Percentiles rank a stretch among this genome's conserved stretches.
phyloP scores from a whole-genome alignment of 2,329 filamentous ascomycete genomes.

The Apiospora sp. region DNA sequence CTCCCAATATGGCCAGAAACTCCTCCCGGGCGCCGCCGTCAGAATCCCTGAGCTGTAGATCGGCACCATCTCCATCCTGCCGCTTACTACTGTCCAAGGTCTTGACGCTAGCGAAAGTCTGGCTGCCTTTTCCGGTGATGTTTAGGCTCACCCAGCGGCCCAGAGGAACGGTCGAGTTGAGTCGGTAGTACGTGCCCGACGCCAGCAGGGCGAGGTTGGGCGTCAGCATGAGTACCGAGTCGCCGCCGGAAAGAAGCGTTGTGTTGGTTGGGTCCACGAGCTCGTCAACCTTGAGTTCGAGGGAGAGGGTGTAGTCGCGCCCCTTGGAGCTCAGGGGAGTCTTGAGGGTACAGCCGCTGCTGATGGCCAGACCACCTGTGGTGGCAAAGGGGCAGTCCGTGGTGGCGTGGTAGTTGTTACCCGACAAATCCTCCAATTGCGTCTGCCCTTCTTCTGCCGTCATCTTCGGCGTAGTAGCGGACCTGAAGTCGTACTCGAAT shows the following conservation, averaged over 20 bases:
- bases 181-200: constrained; percentile 45
- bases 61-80: constrained; percentile 14
- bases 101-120: constrained; percentile 41
- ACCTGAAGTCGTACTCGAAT: constrained; percentile 44
- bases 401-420: constrained; percentile 50
- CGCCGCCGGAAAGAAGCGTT: constrained; percentile 50
- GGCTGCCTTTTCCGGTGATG: constrained; percentile 42
- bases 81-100: constrained; percentile 23
- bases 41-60: constrained; percentile 26
- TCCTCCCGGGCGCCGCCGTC: constrained; percentile 42
- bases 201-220: constrained; percentile 47
- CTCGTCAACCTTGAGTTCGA: constrained; percentile 48
- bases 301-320: constrained; percentile 61
- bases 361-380: constrained; percentile 40
- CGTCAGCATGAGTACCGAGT: constrained; percentile 53
- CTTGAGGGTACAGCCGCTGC: constrained; percentile 48
- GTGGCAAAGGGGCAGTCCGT: constrained; percentile 45
- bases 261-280: constrained; percentile 45
- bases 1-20: constrained; percentile 51
- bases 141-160: constrained; percentile 40
- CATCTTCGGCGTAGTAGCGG: background rate
- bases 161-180: constrained; percentile 44
- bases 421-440: constrained; percentile 44
- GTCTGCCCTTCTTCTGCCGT: constrained; percentile 8
- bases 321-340: constrained; percentile 63